These are phyloP conservation scores for Solanum pinnatisectum DNA, from an alignment of 257 asterid species.

Conservation along the genomic window DNA sequence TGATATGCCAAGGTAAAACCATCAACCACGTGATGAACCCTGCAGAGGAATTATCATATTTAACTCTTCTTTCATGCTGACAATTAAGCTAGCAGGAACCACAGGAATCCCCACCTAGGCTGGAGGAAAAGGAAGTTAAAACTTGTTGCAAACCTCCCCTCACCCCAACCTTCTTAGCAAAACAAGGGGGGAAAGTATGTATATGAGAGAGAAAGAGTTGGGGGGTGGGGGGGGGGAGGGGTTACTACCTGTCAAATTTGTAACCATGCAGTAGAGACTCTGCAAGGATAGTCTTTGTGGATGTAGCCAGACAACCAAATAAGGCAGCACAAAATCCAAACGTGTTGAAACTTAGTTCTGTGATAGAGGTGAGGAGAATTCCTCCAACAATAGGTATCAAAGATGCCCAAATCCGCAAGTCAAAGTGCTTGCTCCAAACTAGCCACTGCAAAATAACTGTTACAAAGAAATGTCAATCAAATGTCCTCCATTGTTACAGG, in stretches of 20 bases:
- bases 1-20: neutral
- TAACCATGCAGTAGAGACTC: constrained; percentile 41
- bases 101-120: neutral
- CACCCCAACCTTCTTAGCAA: neutral
- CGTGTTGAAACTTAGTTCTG: constrained; percentile 37
- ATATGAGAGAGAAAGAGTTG: neutral
- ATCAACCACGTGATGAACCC: neutral
- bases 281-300: constrained; percentile 44
- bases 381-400: constrained; percentile 46
- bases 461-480: constrained; percentile 5
- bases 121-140: neutral
- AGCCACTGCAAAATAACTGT: constrained; percentile 44
- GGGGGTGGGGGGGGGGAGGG: neutral
- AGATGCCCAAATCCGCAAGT: constrained; percentile 36
- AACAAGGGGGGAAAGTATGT: neutral
- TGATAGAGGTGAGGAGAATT: constrained; percentile 43
- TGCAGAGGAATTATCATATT: neutral
- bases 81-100: neutral
- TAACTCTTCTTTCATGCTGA: neutral
- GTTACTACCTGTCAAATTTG: constrained; percentile 36
- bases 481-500: neutral
- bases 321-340: constrained; percentile 42
- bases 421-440: constrained; percentile 39
- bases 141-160: neutral
- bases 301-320: constrained; percentile 45